These are phyloP conservation scores for Corynascus novoguineensis DNA, from an alignment of 495 filamentous ascomycete species.

Conservation along the genomic window DNA sequence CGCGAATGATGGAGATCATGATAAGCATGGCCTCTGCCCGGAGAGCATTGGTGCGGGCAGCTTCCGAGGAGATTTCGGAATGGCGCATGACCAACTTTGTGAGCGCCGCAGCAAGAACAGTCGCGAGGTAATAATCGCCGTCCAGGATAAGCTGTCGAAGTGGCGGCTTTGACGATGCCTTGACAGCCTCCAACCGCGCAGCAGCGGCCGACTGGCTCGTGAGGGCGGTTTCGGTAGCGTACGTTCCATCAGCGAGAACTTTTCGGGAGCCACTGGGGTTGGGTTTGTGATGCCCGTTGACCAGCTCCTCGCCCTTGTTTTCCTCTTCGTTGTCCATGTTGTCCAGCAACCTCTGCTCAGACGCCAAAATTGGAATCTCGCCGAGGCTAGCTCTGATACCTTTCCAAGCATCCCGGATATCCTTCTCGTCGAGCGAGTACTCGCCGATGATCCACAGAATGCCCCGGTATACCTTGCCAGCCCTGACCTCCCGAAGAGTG, in stretches of 20 bases:
- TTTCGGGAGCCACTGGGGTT: slow-evolving; percentile 78
- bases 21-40: slow-evolving; percentile 98
- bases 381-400: slow-evolving; percentile 88
- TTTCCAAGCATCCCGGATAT: slow-evolving; percentile 97
- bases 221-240: slow-evolving; percentile 92
- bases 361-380: slow-evolving; percentile 95
- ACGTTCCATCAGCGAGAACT: slow-evolving; percentile 93
- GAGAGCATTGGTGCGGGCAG: slow-evolving; percentile 84
- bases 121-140: slow-evolving; percentile 94
- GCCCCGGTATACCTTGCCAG: slow-evolving; percentile 95
- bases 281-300: slow-evolving; percentile 74
- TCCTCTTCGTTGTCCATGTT: slow-evolving; percentile 51
- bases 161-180: slow-evolving; percentile 94
- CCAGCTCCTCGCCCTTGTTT: slow-evolving; percentile 57
- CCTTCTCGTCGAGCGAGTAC: slow-evolving; percentile 86
- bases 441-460: slow-evolving; percentile 98
- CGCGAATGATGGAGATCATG: slow-evolving; percentile 97
- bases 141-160: slow-evolving; percentile 93
- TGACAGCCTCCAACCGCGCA: slow-evolving; percentile 91
- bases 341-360: slow-evolving; percentile 87
- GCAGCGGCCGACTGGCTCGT: slow-evolving; percentile 86
- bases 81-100: slow-evolving; percentile 99
- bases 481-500: slow-evolving; percentile 87
- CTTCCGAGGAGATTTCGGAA: slow-evolving; percentile 84
- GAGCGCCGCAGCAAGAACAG: slow-evolving; percentile 88